Evolutionary conservation across 306 rosid genomes (phyloP).

Genomic region (Lathyrus aphaca): DNA sequence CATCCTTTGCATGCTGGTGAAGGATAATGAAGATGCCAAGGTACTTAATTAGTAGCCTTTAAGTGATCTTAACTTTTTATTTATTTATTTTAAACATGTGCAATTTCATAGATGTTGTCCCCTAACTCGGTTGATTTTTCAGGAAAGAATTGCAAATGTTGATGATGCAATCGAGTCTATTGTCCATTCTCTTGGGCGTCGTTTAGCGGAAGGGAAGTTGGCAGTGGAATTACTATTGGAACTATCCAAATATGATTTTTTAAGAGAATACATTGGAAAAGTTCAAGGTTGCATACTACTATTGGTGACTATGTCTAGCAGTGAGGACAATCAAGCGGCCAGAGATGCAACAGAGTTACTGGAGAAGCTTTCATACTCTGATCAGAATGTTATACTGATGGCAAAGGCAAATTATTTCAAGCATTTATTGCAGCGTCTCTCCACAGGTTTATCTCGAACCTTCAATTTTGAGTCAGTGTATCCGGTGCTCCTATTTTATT

Average conservation of each 20-base stretch:
- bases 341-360: slow-evolving; percentile 56
- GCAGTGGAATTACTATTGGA: slow-evolving; percentile 68
- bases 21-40: slow-evolving; percentile 61
- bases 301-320: slow-evolving; percentile 55
- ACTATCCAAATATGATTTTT: slow-evolving; percentile 46
- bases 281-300: slow-evolving; percentile 77
- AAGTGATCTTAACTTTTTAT: not conserved
- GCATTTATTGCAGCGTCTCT: slow-evolving; percentile 62
- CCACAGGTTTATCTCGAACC: slow-evolving; percentile 54
- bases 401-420: slow-evolving; percentile 72
- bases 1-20: slow-evolving; percentile 60
- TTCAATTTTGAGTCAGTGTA: slow-evolving; percentile 4
- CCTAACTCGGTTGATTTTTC: slow-evolving; percentile 18
- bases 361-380: slow-evolving; percentile 60
- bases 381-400: slow-evolving; percentile 69
- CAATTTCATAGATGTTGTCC: not conserved
- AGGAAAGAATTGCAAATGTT: slow-evolving; percentile 58
- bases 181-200: slow-evolving; percentile 69
- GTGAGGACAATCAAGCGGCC: slow-evolving; percentile 60
- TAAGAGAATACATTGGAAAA: slow-evolving; percentile 50
- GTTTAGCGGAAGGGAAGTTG: slow-evolving; percentile 56
- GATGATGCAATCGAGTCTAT: slow-evolving; percentile 61
- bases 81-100: too few relatives aligned
- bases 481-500: too few relatives aligned
- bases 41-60: slow-evolving; percentile 40